phyloP scores from a whole-genome alignment of 495 filamentous ascomycete genomes.

The Alectoria sarmentosa region DNA sequence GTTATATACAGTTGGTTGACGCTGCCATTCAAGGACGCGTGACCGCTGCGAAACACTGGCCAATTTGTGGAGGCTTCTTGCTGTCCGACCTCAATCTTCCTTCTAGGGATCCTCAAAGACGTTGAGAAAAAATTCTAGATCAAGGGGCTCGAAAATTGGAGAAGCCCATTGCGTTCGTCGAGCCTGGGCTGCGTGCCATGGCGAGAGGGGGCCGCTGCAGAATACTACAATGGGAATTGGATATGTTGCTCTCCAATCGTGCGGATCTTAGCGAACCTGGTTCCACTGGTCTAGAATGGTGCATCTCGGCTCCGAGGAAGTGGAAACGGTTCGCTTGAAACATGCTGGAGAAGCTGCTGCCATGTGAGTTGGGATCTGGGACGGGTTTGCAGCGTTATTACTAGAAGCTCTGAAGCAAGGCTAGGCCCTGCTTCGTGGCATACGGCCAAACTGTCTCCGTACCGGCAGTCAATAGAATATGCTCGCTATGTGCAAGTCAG shows the following conservation, averaged over 20 bases:
- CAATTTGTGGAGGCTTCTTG: background rate
- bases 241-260: background rate
- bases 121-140: background rate
- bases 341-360: background rate
- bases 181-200: no score
- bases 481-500: no score
- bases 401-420: no score
- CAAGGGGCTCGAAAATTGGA: background rate
- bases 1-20: background rate
- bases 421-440: no score
- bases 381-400: no score
- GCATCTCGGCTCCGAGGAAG: background rate
- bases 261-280: background rate
- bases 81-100: background rate
- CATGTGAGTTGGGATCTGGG: background rate
- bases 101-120: background rate
- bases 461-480: no score
- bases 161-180: no score
- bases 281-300: background rate
- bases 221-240: background rate
- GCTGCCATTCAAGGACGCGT: background rate
- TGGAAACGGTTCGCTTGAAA: background rate
- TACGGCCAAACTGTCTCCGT: no score
- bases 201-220: background rate
- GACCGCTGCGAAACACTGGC: background rate